Conservation (phyloP, 2,329 filamentous ascomycete genomes). For the Cylindrodendrum hubeiense region DNA sequence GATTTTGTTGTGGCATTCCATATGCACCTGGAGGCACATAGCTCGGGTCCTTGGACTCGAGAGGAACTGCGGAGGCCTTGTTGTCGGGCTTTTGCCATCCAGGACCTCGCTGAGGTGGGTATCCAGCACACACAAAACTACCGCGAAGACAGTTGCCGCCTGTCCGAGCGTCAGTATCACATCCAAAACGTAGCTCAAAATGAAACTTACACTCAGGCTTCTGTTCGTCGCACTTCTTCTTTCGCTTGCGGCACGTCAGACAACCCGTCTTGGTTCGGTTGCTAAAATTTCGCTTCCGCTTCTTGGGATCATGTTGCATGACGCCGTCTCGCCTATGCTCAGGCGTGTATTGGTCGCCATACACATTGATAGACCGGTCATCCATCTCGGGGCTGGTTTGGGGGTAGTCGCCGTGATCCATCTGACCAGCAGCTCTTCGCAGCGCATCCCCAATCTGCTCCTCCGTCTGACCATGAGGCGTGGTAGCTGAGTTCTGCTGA, state of each 20-base stretch:
- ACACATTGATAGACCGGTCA: constrained; percentile 57
- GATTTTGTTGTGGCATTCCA: constrained; percentile 66
- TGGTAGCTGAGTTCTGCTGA: constrained; percentile 58
- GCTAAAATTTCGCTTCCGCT: constrained; percentile 86
- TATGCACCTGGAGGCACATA: constrained; percentile 73
- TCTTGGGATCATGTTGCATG: constrained; percentile 73
- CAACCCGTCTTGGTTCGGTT: constrained; percentile 97
- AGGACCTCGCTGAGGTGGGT: constrained; percentile 81
- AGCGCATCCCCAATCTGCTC: constrained; percentile 62
- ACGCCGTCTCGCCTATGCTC: constrained; percentile 62
- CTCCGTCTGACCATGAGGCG: constrained; percentile 61
- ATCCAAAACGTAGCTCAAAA: neutral
- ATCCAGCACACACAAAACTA: constrained; percentile 91
- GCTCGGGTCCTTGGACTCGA: constrained; percentile 84
- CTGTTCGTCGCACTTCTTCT: constrained; percentile 98
- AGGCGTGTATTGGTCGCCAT: constrained; percentile 58
- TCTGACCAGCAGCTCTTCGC: constrained; percentile 59
- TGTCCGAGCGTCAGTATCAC: constrained; percentile 50
- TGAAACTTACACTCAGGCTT: constrained; percentile 86
- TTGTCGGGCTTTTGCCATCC: constrained; percentile 81
- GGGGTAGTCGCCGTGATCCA: constrained; percentile 63
- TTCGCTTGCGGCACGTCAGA: constrained; percentile 89
- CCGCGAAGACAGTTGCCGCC: constrained; percentile 92
- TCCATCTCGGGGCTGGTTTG: constrained; percentile 68
- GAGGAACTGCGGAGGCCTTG: constrained; percentile 76